Base-by-base conservation (phyloP, 345 rosid genomes). In the Citrus reticulata region DNA sequence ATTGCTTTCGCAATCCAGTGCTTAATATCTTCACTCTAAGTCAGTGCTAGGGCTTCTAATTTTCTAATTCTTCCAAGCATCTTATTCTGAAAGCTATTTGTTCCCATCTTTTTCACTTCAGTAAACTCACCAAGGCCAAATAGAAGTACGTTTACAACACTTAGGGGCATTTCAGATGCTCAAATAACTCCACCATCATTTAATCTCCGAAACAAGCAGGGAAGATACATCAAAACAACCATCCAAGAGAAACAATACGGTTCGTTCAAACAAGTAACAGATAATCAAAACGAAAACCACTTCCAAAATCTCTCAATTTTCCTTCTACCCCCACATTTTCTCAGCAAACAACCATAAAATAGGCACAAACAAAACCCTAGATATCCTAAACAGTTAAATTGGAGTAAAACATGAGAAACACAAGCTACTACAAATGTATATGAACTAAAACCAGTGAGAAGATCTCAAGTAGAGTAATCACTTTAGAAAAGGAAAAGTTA, bases 281-380 rank as follows among this genome's bases (percentile, higher is more conserved):
- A 13, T 2, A 75, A 65, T 32, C 22, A 17, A 16, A 57, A 76
- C 34, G 39, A 55, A 24, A 66, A 0, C 16, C 9, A 55, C n/a
- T 24, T n/a, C 20, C 10, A 55, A 64, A 57, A 55, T 68, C 73
- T 68, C 60, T 27, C 72, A 61, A 25, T 16, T 16, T 73, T 17
- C 65, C 51, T 34, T n/a, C 54, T 13, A 32, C 66, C 42, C 32
- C 72, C 71, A 55, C 63, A 65, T 49, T 75, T 46, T 34, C 72
- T 24, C 34, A 65, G 63, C 78, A 75, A 32, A 30, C 64, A 76
- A n/a, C 24, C 78, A 54, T n/a, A n/a, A 65, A 30, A 6, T 20
- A 42, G 42, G 30, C 54, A 6, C 54, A 7, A 19, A 73, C 57
- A 30, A 40, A 68, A 22, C 27, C 11, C 58, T 49, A 42, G 17